phyloP scores from a whole-genome alignment of 768 basidiomycete genomes.

The Pleurotus cornucopiae region DNA sequence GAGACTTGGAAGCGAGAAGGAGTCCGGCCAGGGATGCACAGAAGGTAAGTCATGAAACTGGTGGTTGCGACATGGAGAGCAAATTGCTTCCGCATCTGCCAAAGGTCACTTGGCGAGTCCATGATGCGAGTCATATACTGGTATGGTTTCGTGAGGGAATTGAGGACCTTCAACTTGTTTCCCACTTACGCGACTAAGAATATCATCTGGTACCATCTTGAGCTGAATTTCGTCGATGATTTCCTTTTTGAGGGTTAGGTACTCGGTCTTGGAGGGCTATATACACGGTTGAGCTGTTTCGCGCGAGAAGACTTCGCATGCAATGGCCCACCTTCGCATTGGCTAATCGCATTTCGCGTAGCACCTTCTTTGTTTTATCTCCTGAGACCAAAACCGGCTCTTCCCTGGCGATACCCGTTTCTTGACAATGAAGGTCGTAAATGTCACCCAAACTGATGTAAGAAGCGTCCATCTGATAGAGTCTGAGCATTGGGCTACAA shows the following conservation, averaged over 20 bases:
- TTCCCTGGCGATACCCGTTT: conserved; percentile 73
- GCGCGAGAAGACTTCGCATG: no score
- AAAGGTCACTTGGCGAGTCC: conserved; percentile 78
- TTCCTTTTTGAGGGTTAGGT: conserved; percentile 72
- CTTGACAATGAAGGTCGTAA: conserved; percentile 84
- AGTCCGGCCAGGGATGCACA: conserved; percentile 78
- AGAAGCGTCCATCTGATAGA: conserved; percentile 89
- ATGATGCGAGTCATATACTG: conserved; percentile 93
- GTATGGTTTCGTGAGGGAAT: not conserved
- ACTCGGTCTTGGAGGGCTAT: conserved; percentile 62
- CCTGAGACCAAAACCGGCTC: conserved; percentile 83
- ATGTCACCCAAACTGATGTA: conserved; percentile 91
- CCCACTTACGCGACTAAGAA: conserved; percentile 70
- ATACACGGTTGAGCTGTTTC: not conserved
- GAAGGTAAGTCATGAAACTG: conserved; percentile 89
- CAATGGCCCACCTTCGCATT: conserved; percentile 34
- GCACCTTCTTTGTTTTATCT: conserved; percentile 74
- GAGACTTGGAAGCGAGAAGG: conserved; percentile 88
- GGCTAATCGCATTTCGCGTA: conserved; percentile 54
- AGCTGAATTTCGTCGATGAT: conserved; percentile 81
- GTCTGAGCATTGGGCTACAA: conserved; percentile 74
- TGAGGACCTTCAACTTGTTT: conserved; percentile 2
- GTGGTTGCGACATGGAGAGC: conserved; percentile 82
- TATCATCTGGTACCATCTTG: conserved; percentile 88
- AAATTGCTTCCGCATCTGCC: conserved; percentile 98